Conservation (phyloP, 495 filamentous ascomycete species). For the Annulohypoxylon nitens region DNA sequence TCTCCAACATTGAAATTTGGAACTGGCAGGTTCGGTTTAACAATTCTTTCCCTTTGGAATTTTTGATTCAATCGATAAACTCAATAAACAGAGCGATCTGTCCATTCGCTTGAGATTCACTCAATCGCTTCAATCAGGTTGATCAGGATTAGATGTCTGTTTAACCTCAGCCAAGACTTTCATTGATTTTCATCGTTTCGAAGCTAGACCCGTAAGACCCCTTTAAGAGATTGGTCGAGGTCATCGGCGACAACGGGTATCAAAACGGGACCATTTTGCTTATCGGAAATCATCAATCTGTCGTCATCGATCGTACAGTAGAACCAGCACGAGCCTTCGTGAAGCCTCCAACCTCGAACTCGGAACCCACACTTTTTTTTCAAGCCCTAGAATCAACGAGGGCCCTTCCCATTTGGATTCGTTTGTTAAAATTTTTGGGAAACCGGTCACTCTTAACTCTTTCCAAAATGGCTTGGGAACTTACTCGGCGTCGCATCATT, state of each 20-base stretch:
- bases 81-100: neutral
- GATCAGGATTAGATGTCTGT: neutral
- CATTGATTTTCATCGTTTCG: conserved; percentile 14
- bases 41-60: conserved; percentile 22
- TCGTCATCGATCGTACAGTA: conserved; percentile 46
- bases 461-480: conserved; percentile 65
- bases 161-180: conserved; percentile 9
- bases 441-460: conserved; percentile 20
- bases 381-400: conserved; percentile 33
- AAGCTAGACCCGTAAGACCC: conserved; percentile 13
- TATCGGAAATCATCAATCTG: conserved; percentile 46
- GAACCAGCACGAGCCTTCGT: conserved; percentile 27
- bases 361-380: conserved; percentile 28
- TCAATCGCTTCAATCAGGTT: neutral
- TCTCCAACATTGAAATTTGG: conserved; percentile 30
- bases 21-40: conserved; percentile 17
- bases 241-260: conserved; percentile 20
- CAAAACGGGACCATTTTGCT: conserved; percentile 36
- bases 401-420: conserved; percentile 26
- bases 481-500: conserved; percentile 71
- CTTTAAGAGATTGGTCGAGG: conserved; percentile 10
- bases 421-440: conserved; percentile 8
- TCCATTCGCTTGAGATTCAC: neutral
- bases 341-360: conserved; percentile 22
- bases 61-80: conserved; percentile 17